A percentile compares a stretch with the other conserved stretches of the same genome.
Conservation (phyloP, 177 flowering plant genomes). For the Tripterygium wilfordii region DNA sequence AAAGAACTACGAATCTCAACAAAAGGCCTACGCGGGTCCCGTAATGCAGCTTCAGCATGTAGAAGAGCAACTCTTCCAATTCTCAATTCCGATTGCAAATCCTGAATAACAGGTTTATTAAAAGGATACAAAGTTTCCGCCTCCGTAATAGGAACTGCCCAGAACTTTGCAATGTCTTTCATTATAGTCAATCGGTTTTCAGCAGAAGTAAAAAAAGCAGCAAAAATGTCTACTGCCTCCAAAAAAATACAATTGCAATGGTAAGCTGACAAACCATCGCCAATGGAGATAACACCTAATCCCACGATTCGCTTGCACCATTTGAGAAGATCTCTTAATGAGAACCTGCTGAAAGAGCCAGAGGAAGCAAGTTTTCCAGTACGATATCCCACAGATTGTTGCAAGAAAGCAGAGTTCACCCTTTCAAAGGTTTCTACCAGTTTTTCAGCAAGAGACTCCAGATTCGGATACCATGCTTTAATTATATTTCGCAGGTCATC, state of each 20-base stretch:
- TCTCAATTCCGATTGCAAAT: slow-evolving; percentile 30
- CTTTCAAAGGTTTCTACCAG: slow-evolving; percentile 68
- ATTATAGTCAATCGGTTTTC: slow-evolving; percentile 43
- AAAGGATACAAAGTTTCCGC: slow-evolving; percentile 41
- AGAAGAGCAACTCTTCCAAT: slow-evolving; percentile 64
- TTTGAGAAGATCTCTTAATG: slow-evolving; percentile 83
- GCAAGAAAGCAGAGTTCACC: slow-evolving; percentile 24
- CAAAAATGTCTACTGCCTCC: slow-evolving; percentile 94
- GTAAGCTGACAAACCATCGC: slow-evolving; percentile 33
- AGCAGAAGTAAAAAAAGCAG: slow-evolving; percentile 47
- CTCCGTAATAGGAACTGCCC: slow-evolving; percentile 41
- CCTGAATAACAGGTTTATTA: slow-evolving; percentile 63
- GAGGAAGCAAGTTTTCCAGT: slow-evolving; percentile 21
- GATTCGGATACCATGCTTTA: slow-evolving; percentile 49
- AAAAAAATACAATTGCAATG: slow-evolving; percentile 43
- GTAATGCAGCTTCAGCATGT: slow-evolving; percentile 22
- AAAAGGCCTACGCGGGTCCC: slow-evolving; percentile 37
- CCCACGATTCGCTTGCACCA: slow-evolving; percentile 82
- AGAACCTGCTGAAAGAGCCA: slow-evolving; percentile 43
- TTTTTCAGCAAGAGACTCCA: slow-evolving; percentile 44
- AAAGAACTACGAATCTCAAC: slow-evolving; percentile 66
- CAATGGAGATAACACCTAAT: slow-evolving; percentile 33
- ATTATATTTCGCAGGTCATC: slow-evolving; percentile 59
- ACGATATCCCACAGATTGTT: slow-evolving; percentile 27
- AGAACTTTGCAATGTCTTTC: slow-evolving; percentile 61